Base-by-base conservation (phyloP, 2,329 filamentous ascomycete species). In the Colletotrichum sp. region DNA sequence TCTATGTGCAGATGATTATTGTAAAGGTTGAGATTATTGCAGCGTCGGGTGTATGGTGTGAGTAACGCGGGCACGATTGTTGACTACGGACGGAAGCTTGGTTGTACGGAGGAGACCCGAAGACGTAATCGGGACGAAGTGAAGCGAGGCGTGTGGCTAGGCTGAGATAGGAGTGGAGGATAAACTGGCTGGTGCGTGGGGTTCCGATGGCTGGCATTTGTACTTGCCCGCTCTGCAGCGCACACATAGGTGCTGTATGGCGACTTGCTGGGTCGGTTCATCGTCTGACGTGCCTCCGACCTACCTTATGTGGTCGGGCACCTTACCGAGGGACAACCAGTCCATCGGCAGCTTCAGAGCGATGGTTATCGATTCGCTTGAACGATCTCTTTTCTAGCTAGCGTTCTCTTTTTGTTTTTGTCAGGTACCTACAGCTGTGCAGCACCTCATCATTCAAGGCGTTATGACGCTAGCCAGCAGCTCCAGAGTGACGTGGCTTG, bases 1-100 rank as follows among this genome's bases (percentile, higher is more conserved):
- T 64, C 72, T 55, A 72, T 49, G 64, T 69, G 60, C 63, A 78
- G 52, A 71, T 57, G 67, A 36, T 64, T 63, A 26, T 18, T 69
- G 55, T 15, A 49, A 49, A 16, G 21, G 21, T 66, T 16, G 52
- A 52, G 15, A 49, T 36, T 16, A 24, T 30, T 16, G 24, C 10
- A 34, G 24, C 16, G 30, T 63, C 44, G 69, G 69, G 24, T 26
- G 39, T 30, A 57, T 39, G 28, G 30, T 32, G 59, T 21, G 59
- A 63, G 13, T 36, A 32, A n/a, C 30, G 59, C 30, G 26, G 59
- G 59, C 59, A 13, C 28, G 59, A 36, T 36, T n/a, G 28, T 63
- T 36, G 59, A 34, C 59, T 36, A 36, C 7, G 28, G 12, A 36
- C n/a, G 32, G 28, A 24, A 21, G 28, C 28, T 34, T 36, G 59